These are phyloP conservation scores for Lipomyces orientalis DNA, from an alignment of 805 yeast genomes.

Conservation along the genomic window DNA sequence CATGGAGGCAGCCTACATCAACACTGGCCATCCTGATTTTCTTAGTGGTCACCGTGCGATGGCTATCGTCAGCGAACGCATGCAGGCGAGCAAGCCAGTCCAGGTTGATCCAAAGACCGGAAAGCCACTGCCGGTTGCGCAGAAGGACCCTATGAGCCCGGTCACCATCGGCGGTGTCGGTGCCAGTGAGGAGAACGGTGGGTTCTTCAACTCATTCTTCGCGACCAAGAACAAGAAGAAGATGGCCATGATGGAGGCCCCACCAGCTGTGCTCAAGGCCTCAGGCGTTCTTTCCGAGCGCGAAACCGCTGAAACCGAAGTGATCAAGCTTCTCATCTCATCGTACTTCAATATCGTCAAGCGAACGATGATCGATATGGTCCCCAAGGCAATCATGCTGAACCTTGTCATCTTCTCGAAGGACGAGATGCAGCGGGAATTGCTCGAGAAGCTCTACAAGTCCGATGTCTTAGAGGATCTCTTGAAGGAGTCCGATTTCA, in stretches of 20 bases:
- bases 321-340: conserved; percentile 86
- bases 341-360: conserved; percentile 93
- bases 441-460: conserved; percentile 84
- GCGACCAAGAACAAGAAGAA: conserved; percentile 90
- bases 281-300: conserved; percentile 92
- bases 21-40: conserved; percentile 97
- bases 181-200: conserved; percentile 61
- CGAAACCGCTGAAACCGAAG: conserved; percentile 96
- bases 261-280: conserved; percentile 93
- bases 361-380: conserved; percentile 88
- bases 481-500: conserved; percentile 88
- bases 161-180: conserved; percentile 39
- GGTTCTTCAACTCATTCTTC: conserved; percentile 96
- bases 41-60: conserved; percentile 94
- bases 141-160: conserved; percentile 36
- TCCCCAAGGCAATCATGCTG: conserved; percentile 95
- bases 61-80: conserved; percentile 86
- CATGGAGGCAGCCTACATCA: conserved; percentile 91
- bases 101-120: conserved; percentile 90
- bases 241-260: conserved; percentile 94
- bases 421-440: conserved; percentile 86
- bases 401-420: conserved; percentile 81
- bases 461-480: conserved; percentile 69
- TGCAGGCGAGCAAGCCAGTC: conserved; percentile 75
- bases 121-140: conserved; percentile 60